These are phyloP conservation scores for Leucocoprinus birnbaumii DNA, from an alignment of 768 basidiomycete species.

Conservation along the genomic window DNA sequence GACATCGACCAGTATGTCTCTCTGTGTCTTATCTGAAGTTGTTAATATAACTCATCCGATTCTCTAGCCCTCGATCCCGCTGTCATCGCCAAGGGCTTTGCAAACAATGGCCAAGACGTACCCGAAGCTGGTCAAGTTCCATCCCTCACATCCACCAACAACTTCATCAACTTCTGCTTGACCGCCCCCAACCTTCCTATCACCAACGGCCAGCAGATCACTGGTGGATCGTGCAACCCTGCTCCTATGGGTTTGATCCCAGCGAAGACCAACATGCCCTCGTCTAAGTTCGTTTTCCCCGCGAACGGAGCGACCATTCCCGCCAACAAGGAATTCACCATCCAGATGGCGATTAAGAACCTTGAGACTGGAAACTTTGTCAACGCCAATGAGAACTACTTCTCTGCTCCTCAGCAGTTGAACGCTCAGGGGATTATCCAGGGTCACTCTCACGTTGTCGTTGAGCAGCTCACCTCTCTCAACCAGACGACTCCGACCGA, in stretches of 20 bases:
- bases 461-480: conserved; percentile 46
- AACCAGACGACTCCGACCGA: conserved; percentile 44
- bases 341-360: conserved; percentile 43
- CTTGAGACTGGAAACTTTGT: conserved; percentile 54
- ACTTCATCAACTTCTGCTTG: conserved; percentile 62
- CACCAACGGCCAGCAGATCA: conserved; percentile 53
- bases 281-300: conserved; percentile 46
- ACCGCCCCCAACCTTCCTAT: conserved; percentile 41
- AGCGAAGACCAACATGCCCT: conserved; percentile 43
- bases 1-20: conserved; percentile 28
- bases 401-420: conserved; percentile 53
- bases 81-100: conserved; percentile 44
- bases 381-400: conserved; percentile 51
- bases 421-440: conserved; percentile 49
- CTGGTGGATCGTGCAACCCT: conserved; percentile 57
- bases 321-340: conserved; percentile 48
- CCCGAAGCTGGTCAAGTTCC: conserved; percentile 44
- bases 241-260: conserved; percentile 58
- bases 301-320: conserved; percentile 40
- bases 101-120: conserved; percentile 45
- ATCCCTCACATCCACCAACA: conserved; percentile 57
- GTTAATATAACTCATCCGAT: background rate
- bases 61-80: conserved; percentile 42
- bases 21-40: background rate
- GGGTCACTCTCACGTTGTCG: conserved; percentile 59